Percentiles rank a stretch among this genome's conserved stretches.
These are phyloP conservation scores for Epichloe sp. DNA, from an alignment of 2,329 filamentous ascomycete genomes.

Conservation along the genomic window DNA sequence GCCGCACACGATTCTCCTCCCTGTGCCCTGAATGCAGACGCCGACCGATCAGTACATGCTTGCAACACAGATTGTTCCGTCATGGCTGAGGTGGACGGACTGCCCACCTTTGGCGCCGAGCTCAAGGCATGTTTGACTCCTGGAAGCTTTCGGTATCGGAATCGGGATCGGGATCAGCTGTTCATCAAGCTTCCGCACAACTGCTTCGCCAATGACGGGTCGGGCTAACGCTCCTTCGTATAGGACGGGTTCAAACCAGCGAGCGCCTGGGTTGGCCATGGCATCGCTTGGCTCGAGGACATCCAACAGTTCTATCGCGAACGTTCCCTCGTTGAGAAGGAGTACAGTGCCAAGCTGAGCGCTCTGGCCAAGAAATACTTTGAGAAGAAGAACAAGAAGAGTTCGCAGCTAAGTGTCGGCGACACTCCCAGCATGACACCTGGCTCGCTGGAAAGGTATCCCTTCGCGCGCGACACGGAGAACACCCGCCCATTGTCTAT, in stretches of 20 bases:
- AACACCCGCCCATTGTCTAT: background rate
- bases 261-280: conserved; percentile 79
- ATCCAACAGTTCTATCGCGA: conserved; percentile 97
- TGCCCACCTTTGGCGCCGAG: conserved; percentile 83
- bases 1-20: background rate
- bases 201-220: background rate
- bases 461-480: background rate
- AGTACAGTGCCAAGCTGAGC: conserved; percentile 81
- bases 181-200: background rate
- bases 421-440: conserved; percentile 88
- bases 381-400: conserved; percentile 90
- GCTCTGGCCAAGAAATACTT: conserved; percentile 90
- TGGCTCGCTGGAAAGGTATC: conserved; percentile 77
- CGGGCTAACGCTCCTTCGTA: background rate
- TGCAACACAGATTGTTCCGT: conserved; percentile 8
- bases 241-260: conserved; percentile 95
- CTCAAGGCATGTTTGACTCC: conserved; percentile 55
- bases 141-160: background rate
- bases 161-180: background rate
- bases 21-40: conserved; percentile 1
- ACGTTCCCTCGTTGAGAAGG: conserved; percentile 86
- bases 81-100: conserved; percentile 74
- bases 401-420: conserved; percentile 77
- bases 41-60: conserved; percentile 8
- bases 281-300: conserved; percentile 91